phyloP scores from a whole-genome alignment of 2,329 filamentous ascomycete species.

The Fusarium ambrosium region DNA sequence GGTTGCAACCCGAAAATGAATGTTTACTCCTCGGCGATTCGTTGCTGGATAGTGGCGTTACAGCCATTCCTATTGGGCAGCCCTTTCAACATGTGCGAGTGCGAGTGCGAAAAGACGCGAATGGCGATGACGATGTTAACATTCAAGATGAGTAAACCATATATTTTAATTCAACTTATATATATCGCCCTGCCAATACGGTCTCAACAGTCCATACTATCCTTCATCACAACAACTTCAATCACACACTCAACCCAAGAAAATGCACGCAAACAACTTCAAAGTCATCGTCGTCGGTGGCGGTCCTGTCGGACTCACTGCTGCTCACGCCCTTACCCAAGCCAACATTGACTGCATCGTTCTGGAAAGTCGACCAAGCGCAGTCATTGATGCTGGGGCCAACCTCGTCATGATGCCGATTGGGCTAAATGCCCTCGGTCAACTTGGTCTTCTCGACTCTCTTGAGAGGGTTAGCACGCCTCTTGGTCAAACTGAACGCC shows the following conservation, averaged over 20 bases:
- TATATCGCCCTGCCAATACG: background rate
- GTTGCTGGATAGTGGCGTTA: background rate
- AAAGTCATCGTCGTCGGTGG: slow-evolving; percentile 48
- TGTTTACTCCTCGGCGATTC: background rate
- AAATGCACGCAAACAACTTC: slow-evolving; percentile 11
- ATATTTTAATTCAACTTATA: background rate
- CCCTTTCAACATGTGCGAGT: background rate
- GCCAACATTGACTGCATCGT: slow-evolving; percentile 56
- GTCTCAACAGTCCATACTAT: background rate
- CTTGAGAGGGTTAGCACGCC: slow-evolving; percentile 42
- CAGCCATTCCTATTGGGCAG: background rate
- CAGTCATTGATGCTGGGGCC: slow-evolving; percentile 48
- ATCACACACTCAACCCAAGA: background rate
- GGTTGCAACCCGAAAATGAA: background rate
- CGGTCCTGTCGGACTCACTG: slow-evolving; percentile 46
- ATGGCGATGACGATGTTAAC: background rate
- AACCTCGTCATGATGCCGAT: slow-evolving; percentile 50
- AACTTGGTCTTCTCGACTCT: slow-evolving; percentile 48
- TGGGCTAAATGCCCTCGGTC: slow-evolving; percentile 49
- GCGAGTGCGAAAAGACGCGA: background rate
- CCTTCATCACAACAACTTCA: background rate
- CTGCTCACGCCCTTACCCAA: slow-evolving; percentile 44
- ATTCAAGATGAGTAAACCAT: background rate
- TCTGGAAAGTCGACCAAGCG: slow-evolving; percentile 50
- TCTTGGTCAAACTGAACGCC: slow-evolving; percentile 37